Evolutionary conservation across 2,329 filamentous ascomycete genomes (phyloP).

Genomic region (Malbranchea zuffiana): DNA sequence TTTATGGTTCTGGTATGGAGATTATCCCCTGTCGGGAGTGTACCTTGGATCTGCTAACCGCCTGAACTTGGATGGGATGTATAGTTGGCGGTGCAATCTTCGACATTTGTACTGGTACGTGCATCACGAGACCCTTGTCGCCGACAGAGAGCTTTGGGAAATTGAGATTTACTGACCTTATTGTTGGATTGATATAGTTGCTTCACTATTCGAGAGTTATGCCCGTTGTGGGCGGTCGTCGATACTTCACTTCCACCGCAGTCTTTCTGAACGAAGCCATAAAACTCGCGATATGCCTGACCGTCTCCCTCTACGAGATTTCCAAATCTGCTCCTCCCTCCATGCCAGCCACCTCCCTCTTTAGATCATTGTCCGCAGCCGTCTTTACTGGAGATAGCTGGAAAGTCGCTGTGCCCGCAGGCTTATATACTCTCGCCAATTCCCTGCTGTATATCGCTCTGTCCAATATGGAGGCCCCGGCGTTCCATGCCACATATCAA

Average conservation of each 20-base stretch:
- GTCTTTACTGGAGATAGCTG: slow-evolving; percentile 87
- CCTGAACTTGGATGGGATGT: background rate
- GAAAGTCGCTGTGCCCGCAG: slow-evolving; percentile 84
- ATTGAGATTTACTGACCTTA: slow-evolving; percentile 4
- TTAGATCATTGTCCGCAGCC: slow-evolving; percentile 64
- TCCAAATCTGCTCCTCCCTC: slow-evolving; percentile 66
- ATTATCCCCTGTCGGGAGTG: background rate
- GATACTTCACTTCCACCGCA: slow-evolving; percentile 87
- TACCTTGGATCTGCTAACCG: background rate
- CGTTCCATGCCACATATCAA: slow-evolving; percentile 89
- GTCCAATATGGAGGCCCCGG: slow-evolving; percentile 80
- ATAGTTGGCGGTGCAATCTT: slow-evolving; percentile 36
- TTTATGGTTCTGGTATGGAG: slow-evolving; percentile 33
- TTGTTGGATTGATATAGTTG: slow-evolving; percentile 43
- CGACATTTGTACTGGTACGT: slow-evolving; percentile 35
- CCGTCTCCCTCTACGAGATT: slow-evolving; percentile 78
- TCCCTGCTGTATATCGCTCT: slow-evolving; percentile 87
- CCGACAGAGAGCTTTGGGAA: background rate
- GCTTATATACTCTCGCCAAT: slow-evolving; percentile 83
- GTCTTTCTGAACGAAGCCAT: slow-evolving; percentile 89
- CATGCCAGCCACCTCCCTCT: slow-evolving; percentile 67
- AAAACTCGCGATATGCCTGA: slow-evolving; percentile 76
- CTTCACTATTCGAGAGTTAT: slow-evolving; percentile 94
- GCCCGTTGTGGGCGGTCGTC: slow-evolving; percentile 69
- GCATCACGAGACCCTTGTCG: background rate